Conservation (phyloP, 805 yeast genomes). For the Lipomyces anomalus region DNA sequence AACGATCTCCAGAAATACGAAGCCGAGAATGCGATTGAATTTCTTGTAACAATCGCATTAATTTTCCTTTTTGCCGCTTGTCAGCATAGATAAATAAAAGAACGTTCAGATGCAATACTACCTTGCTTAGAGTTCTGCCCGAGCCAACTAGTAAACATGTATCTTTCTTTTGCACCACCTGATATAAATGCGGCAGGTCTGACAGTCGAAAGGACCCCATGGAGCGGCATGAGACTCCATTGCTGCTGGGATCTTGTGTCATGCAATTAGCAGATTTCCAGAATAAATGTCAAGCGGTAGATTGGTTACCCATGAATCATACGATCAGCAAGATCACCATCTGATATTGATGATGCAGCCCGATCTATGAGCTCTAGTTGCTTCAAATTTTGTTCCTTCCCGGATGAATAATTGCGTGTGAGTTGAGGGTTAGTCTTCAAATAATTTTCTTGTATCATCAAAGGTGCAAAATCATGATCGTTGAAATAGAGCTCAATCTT, state of each 20-base stretch:
- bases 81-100: no score
- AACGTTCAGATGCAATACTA: no score
- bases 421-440: constrained; percentile 53
- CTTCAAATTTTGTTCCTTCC: constrained; percentile 35
- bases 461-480: constrained; percentile 89
- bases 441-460: constrained; percentile 95
- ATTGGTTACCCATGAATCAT: constrained; percentile 80
- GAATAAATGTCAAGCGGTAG: no score
- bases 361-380: constrained; percentile 59
- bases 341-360: constrained; percentile 86
- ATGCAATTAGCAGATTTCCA: no score
- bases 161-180: constrained; percentile 59
- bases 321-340: constrained; percentile 73
- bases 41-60: constrained; percentile 73
- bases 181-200: constrained; percentile 69
- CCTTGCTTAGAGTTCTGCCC: constrained; percentile 16
- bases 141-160: constrained; percentile 54
- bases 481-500: constrained; percentile 85
- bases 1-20: constrained; percentile 67
- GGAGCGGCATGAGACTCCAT: constrained; percentile 74
- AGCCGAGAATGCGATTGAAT: constrained; percentile 81
- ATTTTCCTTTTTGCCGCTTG: no score
- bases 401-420: constrained; percentile 25
- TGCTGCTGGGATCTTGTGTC: constrained; percentile 20
- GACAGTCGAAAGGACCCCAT: constrained; percentile 80